A percentile compares a stretch with the other conserved stretches of the same genome.
Conservation (phyloP, 1,139 yeast genomes). For the Yamadazyma pseudoaaseri region DNA sequence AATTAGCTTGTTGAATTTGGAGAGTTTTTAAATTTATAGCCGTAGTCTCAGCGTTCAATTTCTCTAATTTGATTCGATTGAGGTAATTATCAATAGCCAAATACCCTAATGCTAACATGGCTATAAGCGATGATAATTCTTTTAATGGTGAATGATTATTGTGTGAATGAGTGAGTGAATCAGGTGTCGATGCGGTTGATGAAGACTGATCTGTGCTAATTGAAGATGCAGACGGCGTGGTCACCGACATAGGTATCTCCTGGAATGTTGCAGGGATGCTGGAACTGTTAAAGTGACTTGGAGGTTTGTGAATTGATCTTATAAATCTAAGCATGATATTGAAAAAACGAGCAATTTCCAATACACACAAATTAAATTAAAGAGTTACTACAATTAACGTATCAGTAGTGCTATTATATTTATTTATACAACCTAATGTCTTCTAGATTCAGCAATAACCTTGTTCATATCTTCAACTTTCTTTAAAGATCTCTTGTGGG, state of each 20-base stretch:
- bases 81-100: conserved; percentile 54
- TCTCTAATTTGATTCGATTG: conserved; percentile 41
- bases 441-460: conserved; percentile 97
- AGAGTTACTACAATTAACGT: neutral
- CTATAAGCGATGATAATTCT: conserved; percentile 36
- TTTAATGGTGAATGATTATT: conserved; percentile 15
- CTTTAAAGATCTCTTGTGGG: conserved; percentile 99
- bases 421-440: conserved; percentile 42
- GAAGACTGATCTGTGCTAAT: too few species aligned
- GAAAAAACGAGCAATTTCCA: neutral
- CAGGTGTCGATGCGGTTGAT: neutral
- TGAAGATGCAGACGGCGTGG: neutral
- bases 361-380: too few species aligned
- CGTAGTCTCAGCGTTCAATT: conserved; percentile 35
- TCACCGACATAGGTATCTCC: neutral
- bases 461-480: conserved; percentile 98
- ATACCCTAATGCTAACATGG: conserved; percentile 41
- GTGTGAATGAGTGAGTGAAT: neutral
- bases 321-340: neutral
- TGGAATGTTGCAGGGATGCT: neutral
- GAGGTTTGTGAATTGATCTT: conserved; percentile 1
- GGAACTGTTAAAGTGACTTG: neutral
- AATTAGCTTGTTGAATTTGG: conserved; percentile 44
- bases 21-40: conserved; percentile 42
- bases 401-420: conserved; percentile 4